A percentile compares a stretch with the other conserved stretches of the same genome.
These are phyloP conservation scores for Cryptococcus sp. DNA, from an alignment of 1,284 basidiomycete species.

Conservation along the genomic window DNA sequence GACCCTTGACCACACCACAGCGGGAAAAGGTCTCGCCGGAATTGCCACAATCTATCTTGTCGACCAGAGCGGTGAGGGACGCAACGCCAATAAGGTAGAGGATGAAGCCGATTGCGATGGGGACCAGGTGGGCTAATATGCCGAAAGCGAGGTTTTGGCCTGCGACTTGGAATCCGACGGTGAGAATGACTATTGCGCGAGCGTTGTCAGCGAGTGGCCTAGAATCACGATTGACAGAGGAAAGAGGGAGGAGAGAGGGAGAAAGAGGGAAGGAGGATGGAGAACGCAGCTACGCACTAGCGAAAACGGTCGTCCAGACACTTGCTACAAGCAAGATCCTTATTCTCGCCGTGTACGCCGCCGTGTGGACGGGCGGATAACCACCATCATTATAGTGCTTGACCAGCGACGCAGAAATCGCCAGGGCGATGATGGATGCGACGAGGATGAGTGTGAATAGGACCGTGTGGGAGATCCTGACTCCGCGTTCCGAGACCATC, in stretches of 20 bases:
- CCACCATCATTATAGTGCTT: conserved; percentile 45
- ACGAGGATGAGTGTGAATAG: conserved; percentile 45
- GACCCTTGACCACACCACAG: conserved; percentile 51
- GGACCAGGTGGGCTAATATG: conserved; percentile 50
- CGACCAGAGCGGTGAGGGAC: conserved; percentile 50
- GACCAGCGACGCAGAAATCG: conserved; percentile 43
- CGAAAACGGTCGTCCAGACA: conserved; percentile 47
- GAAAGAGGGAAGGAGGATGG: no score
- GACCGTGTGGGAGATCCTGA: conserved; percentile 42
- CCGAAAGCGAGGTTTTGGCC: conserved; percentile 49
- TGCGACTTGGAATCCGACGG: conserved; percentile 47
- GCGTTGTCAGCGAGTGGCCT: conserved; percentile 1
- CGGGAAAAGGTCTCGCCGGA: conserved; percentile 35
- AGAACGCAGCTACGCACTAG: conserved; percentile 34
- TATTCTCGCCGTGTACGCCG: conserved; percentile 50
- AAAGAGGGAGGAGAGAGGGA: no score
- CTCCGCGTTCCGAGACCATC: conserved; percentile 44
- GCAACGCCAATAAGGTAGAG: conserved; percentile 53
- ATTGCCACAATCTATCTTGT: conserved; percentile 45
- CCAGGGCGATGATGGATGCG: conserved; percentile 46
- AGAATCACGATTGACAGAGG: no score
- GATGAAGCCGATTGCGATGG: conserved; percentile 47
- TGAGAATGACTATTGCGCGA: conserved; percentile 43
- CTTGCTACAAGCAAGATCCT: conserved; percentile 50
- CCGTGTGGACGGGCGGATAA: conserved; percentile 45